phyloP scores from a whole-genome alignment of 1,284 basidiomycete species.

The Boletellus dicymbophilus region DNA sequence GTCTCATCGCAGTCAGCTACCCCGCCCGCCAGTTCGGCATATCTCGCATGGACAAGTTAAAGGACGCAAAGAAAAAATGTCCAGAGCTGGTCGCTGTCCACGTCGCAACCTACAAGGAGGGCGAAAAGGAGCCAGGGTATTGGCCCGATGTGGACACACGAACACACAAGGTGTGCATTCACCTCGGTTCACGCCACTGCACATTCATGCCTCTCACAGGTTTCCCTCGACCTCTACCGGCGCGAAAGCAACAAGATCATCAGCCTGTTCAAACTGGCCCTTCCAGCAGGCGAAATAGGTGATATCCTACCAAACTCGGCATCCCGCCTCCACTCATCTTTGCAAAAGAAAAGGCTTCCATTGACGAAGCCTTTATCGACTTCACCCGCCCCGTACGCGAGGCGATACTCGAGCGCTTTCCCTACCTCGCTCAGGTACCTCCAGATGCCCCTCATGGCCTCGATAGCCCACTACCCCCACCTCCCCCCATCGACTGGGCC shows the following conservation, averaged over 20 bases:
- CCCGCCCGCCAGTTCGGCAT: slow-evolving; percentile 91
- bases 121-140: slow-evolving; percentile 87
- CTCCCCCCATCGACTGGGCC: slow-evolving; percentile 70
- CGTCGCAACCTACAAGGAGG: slow-evolving; percentile 93
- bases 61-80: slow-evolving; percentile 85
- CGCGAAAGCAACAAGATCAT: slow-evolving; percentile 91
- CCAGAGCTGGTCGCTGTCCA: slow-evolving; percentile 87
- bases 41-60: slow-evolving; percentile 77
- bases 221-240: slow-evolving; percentile 93
- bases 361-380: slow-evolving; percentile 90
- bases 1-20: slow-evolving; percentile 94
- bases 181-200: too few relatives aligned
- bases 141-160: slow-evolving; percentile 84
- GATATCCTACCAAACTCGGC: slow-evolving; percentile 18
- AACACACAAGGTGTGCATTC: slow-evolving; percentile 84
- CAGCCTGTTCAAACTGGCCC: slow-evolving; percentile 78
- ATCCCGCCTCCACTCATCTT: slow-evolving; percentile 2
- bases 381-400: slow-evolving; percentile 79
- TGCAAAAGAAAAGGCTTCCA: slow-evolving; percentile 75
- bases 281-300: slow-evolving; percentile 76
- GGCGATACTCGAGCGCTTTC: slow-evolving; percentile 70
- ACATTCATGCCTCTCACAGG: too few relatives aligned
- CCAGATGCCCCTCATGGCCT: slow-evolving; percentile 66
- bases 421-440: slow-evolving; percentile 75
- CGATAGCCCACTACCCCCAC: slow-evolving; percentile 82